Percentiles rank a stretch among this genome's conserved stretches.
Conservation (phyloP, 176 grass and related monocot species). For the Stipa capillata region DNA sequence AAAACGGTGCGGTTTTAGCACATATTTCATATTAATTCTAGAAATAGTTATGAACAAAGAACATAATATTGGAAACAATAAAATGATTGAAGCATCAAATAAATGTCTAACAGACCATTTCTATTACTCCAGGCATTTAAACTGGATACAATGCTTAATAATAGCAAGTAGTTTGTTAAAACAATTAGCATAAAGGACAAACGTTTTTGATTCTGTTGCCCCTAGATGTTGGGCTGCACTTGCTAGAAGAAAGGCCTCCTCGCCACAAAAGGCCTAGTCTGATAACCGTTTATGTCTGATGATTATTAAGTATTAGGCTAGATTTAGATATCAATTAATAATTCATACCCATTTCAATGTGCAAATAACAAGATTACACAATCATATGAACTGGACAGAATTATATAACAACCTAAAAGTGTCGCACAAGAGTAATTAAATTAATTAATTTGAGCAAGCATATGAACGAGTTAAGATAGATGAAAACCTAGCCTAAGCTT, state of each 20-base stretch:
- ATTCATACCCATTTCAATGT: no score
- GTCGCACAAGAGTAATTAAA: no score
- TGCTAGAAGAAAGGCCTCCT: background rate
- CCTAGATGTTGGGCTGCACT: background rate
- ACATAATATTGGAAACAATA: background rate
- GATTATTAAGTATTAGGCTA: no score
- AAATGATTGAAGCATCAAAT: background rate
- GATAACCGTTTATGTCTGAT: no score
- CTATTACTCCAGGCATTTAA: background rate
- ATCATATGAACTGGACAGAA: no score
- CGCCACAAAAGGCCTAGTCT: background rate
- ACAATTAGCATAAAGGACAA: background rate
- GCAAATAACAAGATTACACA: background rate
- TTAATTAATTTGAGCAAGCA: no score
- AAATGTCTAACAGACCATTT: background rate
- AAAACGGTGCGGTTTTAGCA: background rate
- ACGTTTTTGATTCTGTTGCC: background rate
- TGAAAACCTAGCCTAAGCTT: no score
- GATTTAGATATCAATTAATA: no score
- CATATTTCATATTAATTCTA: background rate
- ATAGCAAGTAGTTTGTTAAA: background rate
- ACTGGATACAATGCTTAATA: background rate
- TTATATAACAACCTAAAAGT: no score
- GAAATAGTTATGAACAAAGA: background rate
- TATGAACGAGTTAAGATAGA: no score